Evolutionary conservation across 169 alveolate genomes (phyloP), one percentile per base, ranked within the genome.

Genomic region (Eimeria mitis): DNA sequence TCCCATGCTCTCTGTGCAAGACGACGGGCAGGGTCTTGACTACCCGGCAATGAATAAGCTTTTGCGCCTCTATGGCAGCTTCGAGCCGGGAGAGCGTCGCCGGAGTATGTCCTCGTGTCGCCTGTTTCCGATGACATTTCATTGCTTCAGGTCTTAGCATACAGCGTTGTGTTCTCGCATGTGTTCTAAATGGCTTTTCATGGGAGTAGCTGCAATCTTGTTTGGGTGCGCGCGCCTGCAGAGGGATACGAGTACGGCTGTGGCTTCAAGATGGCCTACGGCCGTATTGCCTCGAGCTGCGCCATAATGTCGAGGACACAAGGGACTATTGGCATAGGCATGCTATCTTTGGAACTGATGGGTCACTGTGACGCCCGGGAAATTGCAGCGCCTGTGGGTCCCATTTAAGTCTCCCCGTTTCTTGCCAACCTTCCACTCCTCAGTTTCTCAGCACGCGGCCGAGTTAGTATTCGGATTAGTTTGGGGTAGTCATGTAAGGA

Each of bases 251-350:
- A 96, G 54, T 98, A 98, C 79, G 99, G 99, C 31, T 89, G 97
- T 56, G 99, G 99, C 34, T 98, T 98, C 96, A 98, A 98, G 96
- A 97, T 97, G 96, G 98, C 99, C 16, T 98, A 96, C 91, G 98
- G 98, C 34, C 97, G 99, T 34, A 94, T 97, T 49, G 97, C 99
- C 14, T 96, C 97, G 89, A 97, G 98, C 89, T 98, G 99, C 89
- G 98, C 98, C 54, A 98, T 98, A 44, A 97, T 98, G 98, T 98
- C 99, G 7, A 96, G 98, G 37, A 98, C 99, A 7, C 97, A 95
- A 42, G 97, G 97, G 37, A 97, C 97, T 44, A 97, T 98, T 34
- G 99, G 99, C 52, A 97, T 98, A 7, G 99, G 99, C 34, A 96
- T 98, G 97, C 92, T 98, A 63, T 97, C 98, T 16, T 90, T 97